Conservation (phyloP, 768 basidiomycete species). For the Tylopilus cervinicoccineus region DNA sequence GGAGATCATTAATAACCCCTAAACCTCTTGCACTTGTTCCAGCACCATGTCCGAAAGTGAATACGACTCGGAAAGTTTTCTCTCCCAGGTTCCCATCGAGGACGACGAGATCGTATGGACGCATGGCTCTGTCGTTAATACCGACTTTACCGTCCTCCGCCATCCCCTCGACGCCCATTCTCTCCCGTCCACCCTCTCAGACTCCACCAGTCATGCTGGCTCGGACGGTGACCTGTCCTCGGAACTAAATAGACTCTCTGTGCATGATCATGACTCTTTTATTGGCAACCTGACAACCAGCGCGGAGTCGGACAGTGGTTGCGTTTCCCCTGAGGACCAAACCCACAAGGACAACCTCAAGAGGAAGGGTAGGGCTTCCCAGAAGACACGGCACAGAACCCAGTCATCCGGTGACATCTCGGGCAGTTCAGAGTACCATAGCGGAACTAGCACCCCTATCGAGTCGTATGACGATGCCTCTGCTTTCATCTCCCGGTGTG, state of each 20-base stretch:
- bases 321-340: not conserved
- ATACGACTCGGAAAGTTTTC: constrained; percentile 6
- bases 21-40: not conserved
- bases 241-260: constrained; percentile 17
- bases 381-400: constrained; percentile 1
- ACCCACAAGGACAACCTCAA: not conserved
- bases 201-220: not conserved
- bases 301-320: constrained; percentile 7
- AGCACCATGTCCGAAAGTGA: constrained; percentile 12
- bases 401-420: constrained; percentile 3
- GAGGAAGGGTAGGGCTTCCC: constrained; percentile 1
- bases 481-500: constrained; percentile 27
- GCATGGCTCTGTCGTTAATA: constrained; percentile 2
- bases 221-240: constrained; percentile 14
- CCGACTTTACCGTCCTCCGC: constrained; percentile 25
- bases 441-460: constrained; percentile 10
- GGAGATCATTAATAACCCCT: constrained; percentile 5
- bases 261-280: constrained; percentile 5
- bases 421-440: constrained; percentile 5
- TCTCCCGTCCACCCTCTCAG: constrained; percentile 11
- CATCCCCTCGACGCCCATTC: constrained; percentile 17
- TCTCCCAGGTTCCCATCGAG: constrained; percentile 15
- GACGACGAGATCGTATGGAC: constrained; percentile 26
- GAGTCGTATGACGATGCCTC: constrained; percentile 25
- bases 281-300: constrained; percentile 3